Evolutionary conservation across 1,284 basidiomycete species (phyloP), one percentile per base, ranked within the genome.

Genomic region (Ceratobasidium sp.): DNA sequence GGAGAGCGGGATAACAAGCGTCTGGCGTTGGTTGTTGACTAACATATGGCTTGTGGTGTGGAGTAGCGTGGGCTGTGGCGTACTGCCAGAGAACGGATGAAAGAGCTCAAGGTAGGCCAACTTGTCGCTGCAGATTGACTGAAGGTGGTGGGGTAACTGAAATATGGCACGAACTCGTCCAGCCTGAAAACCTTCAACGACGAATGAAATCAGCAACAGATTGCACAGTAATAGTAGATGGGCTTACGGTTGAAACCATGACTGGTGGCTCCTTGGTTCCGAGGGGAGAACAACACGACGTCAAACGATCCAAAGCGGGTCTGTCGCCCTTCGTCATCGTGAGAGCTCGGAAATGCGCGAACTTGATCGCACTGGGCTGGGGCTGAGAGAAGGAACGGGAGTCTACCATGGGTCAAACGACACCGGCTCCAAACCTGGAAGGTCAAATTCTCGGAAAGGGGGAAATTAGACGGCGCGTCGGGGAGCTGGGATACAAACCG

Each of bases 341-440:
- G 9, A 1, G 17, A 29, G 14, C 1, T 22, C 14, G 44, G 36
- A 15, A 33, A 48, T 24, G 62, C 44, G 15, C 24, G 62, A 8
- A 64, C 47, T 33, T 33, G 54, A 27, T 59, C 54, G 51, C 36
- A 45, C 17, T 57, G 53, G 22, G 53, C 41, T 24, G 5, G 31
- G n/a, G 44, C 9, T 5, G 33, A 17, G 2, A 33, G 48, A 9
- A 27, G 29, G 63, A 60, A 59, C 19, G 56, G 45, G 8, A 59
- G 54, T 2, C 54, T 22, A 27, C 24, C 33, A 22, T 71, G 54
- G 41, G 9, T 19, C 5, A 71, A 29, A 7, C 44, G 22, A 27
- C 33, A 71, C 0, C 67, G 27, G n/a, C 1, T 59, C 67, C 67
- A 71, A 27, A 71, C 44, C 19, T 27, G 27, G 24, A 69, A 69